phyloP scores from a whole-genome alignment of 768 basidiomycete genomes.

The Podaxis sp. region DNA sequence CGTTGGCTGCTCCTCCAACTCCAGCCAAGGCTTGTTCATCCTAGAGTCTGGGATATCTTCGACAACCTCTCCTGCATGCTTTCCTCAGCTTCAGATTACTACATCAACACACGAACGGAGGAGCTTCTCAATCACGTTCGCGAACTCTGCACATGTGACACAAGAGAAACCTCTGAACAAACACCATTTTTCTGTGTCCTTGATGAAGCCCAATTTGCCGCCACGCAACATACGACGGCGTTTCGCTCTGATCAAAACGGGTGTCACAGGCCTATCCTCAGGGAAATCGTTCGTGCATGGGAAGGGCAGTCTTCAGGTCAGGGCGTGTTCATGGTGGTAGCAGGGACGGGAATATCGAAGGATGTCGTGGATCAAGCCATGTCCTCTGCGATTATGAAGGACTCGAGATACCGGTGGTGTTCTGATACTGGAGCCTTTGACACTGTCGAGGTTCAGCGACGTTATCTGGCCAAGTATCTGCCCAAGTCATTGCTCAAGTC shows the following conservation, averaged over 20 bases:
- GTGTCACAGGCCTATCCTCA: constrained; percentile 37
- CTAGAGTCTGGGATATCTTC: constrained; percentile 42
- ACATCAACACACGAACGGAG: constrained; percentile 34
- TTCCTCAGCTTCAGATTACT: constrained; percentile 32
- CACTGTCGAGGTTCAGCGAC: constrained; percentile 28
- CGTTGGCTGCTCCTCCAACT: constrained; percentile 45
- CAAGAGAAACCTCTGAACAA: constrained; percentile 16
- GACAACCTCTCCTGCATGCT: constrained; percentile 36
- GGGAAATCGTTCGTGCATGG: constrained; percentile 43
- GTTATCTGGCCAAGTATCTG: constrained; percentile 39
- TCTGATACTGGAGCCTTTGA: constrained; percentile 47
- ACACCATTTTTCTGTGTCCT: constrained; percentile 44
- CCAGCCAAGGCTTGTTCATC: constrained; percentile 34
- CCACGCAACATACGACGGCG: constrained; percentile 34
- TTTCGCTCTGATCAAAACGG: constrained; percentile 39
- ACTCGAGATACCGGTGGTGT: constrained; percentile 44
- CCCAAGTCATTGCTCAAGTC: constrained; percentile 30
- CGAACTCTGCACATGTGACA: constrained; percentile 22
- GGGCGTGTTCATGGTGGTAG: constrained; percentile 43
- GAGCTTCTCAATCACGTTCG: constrained; percentile 31
- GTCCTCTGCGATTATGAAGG: constrained; percentile 48
- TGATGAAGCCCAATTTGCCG: constrained; percentile 46
- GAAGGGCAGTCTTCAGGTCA: constrained; percentile 37
- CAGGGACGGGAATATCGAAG: constrained; percentile 47
- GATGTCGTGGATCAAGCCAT: constrained; percentile 44